Percentiles rank a stretch among this genome's conserved stretches.
Conservation (phyloP, 768 basidiomycete genomes). For the Amanita fuliginea region DNA sequence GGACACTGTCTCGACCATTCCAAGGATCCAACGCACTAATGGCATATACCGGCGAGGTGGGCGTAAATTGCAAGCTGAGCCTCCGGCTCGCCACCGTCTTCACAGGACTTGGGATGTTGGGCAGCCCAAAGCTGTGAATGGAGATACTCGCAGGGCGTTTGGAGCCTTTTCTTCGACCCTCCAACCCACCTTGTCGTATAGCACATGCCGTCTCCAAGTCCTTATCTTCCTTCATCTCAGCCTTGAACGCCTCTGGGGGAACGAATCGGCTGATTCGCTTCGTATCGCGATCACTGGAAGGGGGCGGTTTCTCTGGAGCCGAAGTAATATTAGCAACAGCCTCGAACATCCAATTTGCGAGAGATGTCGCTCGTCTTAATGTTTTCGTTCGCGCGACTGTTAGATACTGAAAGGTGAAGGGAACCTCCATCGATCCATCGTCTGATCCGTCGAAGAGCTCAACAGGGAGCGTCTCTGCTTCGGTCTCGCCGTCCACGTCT, state of each 20-base stretch:
- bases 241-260: slow-evolving; percentile 19
- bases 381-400: slow-evolving; percentile 26
- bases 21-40: slow-evolving; percentile 2
- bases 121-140: slow-evolving; percentile 18
- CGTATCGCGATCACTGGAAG: background rate
- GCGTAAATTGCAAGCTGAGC: slow-evolving; percentile 58
- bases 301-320: slow-evolving; percentile 9
- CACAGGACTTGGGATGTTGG: slow-evolving; percentile 16
- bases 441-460: slow-evolving; percentile 17
- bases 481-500: slow-evolving; percentile 7
- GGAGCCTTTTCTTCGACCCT: slow-evolving; percentile 8
- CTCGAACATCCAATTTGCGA: slow-evolving; percentile 83
- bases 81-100: slow-evolving; percentile 24
- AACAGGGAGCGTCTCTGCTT: background rate
- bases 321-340: slow-evolving; percentile 57
- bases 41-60: slow-evolving; percentile 33
- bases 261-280: slow-evolving; percentile 22
- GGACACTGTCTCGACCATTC: background rate
- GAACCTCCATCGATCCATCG: slow-evolving; percentile 27
- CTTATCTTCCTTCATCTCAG: slow-evolving; percentile 7
- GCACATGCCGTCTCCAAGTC: slow-evolving; percentile 14
- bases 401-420: slow-evolving; percentile 25
- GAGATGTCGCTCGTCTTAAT: slow-evolving; percentile 36
- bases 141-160: slow-evolving; percentile 31
- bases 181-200: slow-evolving; percentile 7